Conservation (phyloP, 352 stramenopile genomes). For the Globisporangium rhizosaccharum region DNA sequence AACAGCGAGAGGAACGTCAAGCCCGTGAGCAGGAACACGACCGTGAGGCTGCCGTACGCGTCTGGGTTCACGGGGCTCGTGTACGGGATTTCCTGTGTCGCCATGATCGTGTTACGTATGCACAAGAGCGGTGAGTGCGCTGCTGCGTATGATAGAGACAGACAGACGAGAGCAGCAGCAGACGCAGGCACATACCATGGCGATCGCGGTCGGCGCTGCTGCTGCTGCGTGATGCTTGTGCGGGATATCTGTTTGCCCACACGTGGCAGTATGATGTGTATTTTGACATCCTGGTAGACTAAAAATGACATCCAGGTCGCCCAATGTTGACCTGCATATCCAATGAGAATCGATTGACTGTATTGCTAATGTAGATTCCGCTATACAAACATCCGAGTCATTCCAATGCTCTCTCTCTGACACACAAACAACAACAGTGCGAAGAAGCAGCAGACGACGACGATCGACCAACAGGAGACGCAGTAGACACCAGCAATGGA, state of each 20-base stretch:
- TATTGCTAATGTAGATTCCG: neutral
- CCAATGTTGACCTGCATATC: no score
- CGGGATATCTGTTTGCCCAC: neutral
- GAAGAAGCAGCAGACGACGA: neutral
- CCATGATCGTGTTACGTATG: neutral
- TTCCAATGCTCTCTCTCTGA: neutral
- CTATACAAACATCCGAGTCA: neutral
- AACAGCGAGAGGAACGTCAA: conserved; percentile 79
- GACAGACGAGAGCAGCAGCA: neutral
- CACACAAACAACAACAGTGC: neutral
- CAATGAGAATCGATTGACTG: neutral
- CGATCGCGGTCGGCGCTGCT: neutral
- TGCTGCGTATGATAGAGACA: neutral
- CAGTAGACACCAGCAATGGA: conserved; percentile 18
- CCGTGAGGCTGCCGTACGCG: conserved; percentile 59
- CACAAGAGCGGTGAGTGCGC: neutral
- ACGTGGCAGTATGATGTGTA: neutral
- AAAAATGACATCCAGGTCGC: no score
- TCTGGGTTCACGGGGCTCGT: conserved; percentile 71
- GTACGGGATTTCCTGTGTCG: conserved; percentile 69
- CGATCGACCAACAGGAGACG: conserved; percentile 1
- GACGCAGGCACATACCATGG: neutral
- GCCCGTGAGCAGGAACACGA: conserved; percentile 51
- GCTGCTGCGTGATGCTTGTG: neutral
- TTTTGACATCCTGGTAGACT: no score